phyloP scores from a whole-genome alignment of 2,329 filamentous ascomycete genomes.

The Leptodontidium sp. region DNA sequence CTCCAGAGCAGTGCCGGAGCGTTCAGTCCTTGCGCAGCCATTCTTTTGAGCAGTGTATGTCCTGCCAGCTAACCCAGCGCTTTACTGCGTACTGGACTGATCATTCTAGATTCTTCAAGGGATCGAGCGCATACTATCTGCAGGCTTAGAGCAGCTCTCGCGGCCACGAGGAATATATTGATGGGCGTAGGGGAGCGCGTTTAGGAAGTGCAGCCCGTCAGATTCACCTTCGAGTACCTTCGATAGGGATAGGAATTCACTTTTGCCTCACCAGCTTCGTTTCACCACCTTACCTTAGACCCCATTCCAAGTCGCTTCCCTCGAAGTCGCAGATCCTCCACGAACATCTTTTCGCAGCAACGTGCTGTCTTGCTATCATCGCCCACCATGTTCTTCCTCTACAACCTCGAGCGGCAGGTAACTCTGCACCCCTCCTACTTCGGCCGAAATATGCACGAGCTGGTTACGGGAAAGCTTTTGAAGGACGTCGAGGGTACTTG shows the following conservation, averaged over 20 bases:
- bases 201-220: conserved; percentile 23
- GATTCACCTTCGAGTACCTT: conserved; percentile 30
- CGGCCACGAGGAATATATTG: conserved; percentile 33
- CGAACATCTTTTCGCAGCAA: conserved; percentile 5
- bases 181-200: conserved; percentile 35
- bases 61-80: conserved; percentile 37
- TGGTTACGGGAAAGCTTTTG: conserved; percentile 88
- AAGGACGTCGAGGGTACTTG: conserved; percentile 95
- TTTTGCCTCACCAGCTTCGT: conserved; percentile 27
- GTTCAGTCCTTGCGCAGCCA: conserved; percentile 44
- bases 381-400: conserved; percentile 93
- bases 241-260: conserved; percentile 21
- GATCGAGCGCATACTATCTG: conserved; percentile 40
- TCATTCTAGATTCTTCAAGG: conserved; percentile 39
- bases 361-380: conserved; percentile 5
- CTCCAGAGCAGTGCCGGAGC: conserved; percentile 45
- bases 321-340: conserved; percentile 12
- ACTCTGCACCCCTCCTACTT: conserved; percentile 98
- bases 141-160: conserved; percentile 27
- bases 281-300: background rate
- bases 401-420: conserved; percentile 94
- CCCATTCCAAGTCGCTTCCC: conserved; percentile 3
- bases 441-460: conserved; percentile 89
- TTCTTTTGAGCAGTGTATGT: conserved; percentile 45
- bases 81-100: conserved; percentile 43